Evolutionary conservation across 1,284 basidiomycete species (phyloP).

Genomic region (Cutaneotrichosporon sp.): DNA sequence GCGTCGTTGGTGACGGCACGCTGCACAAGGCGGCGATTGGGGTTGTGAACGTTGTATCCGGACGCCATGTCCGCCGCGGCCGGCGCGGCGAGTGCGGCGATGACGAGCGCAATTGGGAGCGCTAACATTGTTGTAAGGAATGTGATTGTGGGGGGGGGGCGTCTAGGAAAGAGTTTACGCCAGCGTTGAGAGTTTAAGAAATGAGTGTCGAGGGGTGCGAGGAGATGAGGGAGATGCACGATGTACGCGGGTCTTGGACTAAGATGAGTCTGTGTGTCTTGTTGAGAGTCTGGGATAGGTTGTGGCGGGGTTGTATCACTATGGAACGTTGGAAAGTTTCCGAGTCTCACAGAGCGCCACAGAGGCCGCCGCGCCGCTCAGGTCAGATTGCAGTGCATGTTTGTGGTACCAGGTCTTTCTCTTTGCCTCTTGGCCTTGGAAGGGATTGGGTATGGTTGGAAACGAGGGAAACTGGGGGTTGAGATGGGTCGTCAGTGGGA

Average conservation of each 20-base stretch:
- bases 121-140: background rate
- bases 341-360: background rate
- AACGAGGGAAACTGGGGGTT: background rate
- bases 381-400: slow-evolving; percentile 9
- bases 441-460: background rate
- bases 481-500: slow-evolving; percentile 1
- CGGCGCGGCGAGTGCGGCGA: background rate
- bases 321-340: background rate
- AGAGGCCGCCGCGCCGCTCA: background rate
- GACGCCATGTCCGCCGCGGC: background rate
- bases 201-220: background rate
- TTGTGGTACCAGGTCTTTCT: no score
- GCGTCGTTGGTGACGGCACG: slow-evolving; percentile 36
- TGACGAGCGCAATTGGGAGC: background rate
- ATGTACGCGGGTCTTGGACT: background rate
- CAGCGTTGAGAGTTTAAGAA: background rate
- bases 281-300: background rate
- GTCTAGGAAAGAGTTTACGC: background rate
- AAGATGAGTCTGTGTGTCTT: background rate
- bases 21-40: slow-evolving; percentile 32
- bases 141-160: background rate
- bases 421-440: no score
- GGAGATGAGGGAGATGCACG: background rate
- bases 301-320: background rate
- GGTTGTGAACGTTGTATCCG: slow-evolving; percentile 33